Percentiles rank a stretch among this genome's conserved stretches.
Conservation (phyloP, 345 rosid genomes). For the Mallotus nudiflorus region DNA sequence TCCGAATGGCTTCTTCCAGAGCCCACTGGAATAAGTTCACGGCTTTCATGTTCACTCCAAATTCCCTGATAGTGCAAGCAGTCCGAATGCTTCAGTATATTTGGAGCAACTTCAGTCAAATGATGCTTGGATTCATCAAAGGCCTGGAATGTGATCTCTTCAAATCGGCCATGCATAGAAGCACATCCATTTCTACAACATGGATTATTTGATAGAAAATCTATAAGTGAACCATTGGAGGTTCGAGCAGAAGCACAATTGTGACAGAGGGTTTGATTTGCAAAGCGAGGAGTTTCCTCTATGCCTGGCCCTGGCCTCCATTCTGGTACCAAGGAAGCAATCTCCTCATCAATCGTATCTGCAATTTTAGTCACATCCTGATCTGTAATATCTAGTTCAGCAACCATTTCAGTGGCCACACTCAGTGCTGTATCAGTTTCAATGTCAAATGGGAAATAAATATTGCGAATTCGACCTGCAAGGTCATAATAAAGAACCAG, state of each 20-base stretch:
- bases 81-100: constrained; percentile 27
- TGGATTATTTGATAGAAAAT: constrained; percentile 44
- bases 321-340: constrained; percentile 68
- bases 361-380: constrained; percentile 82
- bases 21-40: constrained; percentile 62
- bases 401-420: constrained; percentile 96
- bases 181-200: constrained; percentile 62
- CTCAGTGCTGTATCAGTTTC: constrained; percentile 78
- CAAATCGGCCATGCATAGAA: constrained; percentile 82
- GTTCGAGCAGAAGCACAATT: constrained; percentile 67
- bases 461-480: constrained; percentile 75
- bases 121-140: constrained; percentile 47
- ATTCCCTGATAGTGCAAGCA: constrained; percentile 44
- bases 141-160: constrained; percentile 64
- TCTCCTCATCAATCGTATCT: constrained; percentile 85
- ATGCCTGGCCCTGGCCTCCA: constrained; percentile 76
- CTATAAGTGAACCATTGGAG: constrained; percentile 63
- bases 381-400: constrained; percentile 81
- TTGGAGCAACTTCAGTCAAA: constrained; percentile 31
- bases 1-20: constrained; percentile 58
- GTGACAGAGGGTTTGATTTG: constrained; percentile 53
- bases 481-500: constrained; percentile 7
- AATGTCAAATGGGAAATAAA: constrained; percentile 79
- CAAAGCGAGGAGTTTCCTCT: constrained; percentile 60
- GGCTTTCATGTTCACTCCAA: constrained; percentile 76